These are phyloP conservation scores for Psilocybe subaeruginosa DNA, from an alignment of 768 basidiomycete genomes.

Conservation along the genomic window DNA sequence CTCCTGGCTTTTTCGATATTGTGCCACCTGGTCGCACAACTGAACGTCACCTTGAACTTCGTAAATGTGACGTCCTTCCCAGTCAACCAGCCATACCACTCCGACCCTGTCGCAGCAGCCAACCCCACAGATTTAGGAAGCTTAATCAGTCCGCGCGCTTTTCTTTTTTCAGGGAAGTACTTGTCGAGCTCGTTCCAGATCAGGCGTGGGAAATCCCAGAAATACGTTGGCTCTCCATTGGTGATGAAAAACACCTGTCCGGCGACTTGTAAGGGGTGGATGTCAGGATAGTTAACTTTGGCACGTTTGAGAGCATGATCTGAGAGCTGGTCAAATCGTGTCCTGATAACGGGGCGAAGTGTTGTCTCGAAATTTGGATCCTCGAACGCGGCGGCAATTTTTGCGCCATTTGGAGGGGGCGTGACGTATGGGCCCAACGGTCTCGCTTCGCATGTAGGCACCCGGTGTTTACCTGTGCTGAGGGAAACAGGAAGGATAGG, in stretches of 20 bases:
- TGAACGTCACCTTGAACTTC: constrained; percentile 79
- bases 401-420: constrained; percentile 58
- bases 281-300: constrained; percentile 44
- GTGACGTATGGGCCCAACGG: constrained; percentile 83
- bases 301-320: constrained; percentile 56
- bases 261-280: constrained; percentile 75
- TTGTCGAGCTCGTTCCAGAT: constrained; percentile 77
- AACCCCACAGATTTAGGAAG: constrained; percentile 72
- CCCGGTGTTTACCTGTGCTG: constrained; percentile 63
- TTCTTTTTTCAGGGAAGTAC: constrained; percentile 58
- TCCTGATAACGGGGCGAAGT: constrained; percentile 65
- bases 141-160: constrained; percentile 37
- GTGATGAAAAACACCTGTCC: constrained; percentile 97
- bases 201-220: constrained; percentile 90
- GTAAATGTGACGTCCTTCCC: constrained; percentile 89
- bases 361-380: constrained; percentile 41
- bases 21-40: constrained; percentile 81
- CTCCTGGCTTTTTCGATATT: constrained; percentile 94
- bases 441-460: constrained; percentile 81
- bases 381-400: constrained; percentile 60
- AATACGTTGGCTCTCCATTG: constrained; percentile 94
- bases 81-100: constrained; percentile 71
- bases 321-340: constrained; percentile 82
- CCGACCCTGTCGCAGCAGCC: constrained; percentile 68
- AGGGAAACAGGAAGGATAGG: constrained; percentile 65